phyloP scores from a whole-genome alignment of 2,329 filamentous ascomycete species.

The Eutypa lata region DNA sequence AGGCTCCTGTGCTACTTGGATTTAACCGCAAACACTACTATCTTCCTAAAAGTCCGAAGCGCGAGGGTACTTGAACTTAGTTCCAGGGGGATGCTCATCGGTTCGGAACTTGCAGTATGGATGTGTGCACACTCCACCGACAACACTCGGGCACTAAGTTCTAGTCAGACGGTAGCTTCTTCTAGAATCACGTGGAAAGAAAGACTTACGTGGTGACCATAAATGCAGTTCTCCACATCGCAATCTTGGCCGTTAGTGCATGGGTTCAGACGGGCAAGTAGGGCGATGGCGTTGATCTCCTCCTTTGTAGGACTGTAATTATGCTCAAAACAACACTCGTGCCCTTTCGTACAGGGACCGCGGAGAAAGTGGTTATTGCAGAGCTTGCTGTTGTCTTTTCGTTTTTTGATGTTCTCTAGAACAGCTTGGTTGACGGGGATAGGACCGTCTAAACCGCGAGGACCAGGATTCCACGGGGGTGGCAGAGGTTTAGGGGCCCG shows the following conservation, averaged over 20 bases:
- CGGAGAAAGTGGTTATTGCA: conserved; percentile 63
- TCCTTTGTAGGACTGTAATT: conserved; percentile 50
- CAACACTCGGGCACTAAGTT: conserved; percentile 51
- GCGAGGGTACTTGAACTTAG: conserved; percentile 38
- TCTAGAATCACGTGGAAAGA: neutral
- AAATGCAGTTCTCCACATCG: conserved; percentile 55
- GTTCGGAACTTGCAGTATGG: conserved; percentile 54
- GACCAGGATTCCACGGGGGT: conserved; percentile 49
- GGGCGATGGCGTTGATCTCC: conserved; percentile 54
- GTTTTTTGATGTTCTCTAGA: conserved; percentile 54
- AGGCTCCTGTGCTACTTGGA: no score
- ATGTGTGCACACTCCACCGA: conserved; percentile 48
- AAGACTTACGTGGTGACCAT: conserved; percentile 57
- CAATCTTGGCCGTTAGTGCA: conserved; percentile 58
- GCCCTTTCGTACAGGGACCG: conserved; percentile 52
- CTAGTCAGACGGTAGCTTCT: neutral
- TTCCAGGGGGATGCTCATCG: conserved; percentile 55
- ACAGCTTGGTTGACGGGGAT: conserved; percentile 43
- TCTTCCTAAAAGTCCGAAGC: neutral
- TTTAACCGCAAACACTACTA: no score
- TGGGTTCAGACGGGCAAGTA: conserved; percentile 54
- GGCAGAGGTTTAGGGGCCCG: conserved; percentile 25
- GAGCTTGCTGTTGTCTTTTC: conserved; percentile 52
- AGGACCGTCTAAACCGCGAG: conserved; percentile 52
- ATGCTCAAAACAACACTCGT: conserved; percentile 57